Evolutionary conservation across 1,284 basidiomycete genomes (phyloP).

Genomic region (Grifola frondosa): DNA sequence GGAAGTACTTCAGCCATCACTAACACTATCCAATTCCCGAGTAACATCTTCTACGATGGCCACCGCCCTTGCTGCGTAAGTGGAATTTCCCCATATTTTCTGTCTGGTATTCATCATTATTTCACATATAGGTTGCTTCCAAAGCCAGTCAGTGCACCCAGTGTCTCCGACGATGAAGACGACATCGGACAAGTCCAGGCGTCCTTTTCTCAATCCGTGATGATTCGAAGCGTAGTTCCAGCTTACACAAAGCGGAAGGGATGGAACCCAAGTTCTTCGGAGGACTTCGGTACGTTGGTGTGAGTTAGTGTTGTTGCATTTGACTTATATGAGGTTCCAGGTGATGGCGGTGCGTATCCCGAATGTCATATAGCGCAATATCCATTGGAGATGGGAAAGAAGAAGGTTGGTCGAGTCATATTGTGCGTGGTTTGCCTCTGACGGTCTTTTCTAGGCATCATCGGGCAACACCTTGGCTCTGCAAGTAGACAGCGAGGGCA

Average conservation of each 20-base stretch:
- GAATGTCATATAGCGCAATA: slow-evolving; percentile 98
- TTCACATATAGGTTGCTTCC: slow-evolving; percentile 56
- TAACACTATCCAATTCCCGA: not conserved
- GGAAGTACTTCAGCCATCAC: no score
- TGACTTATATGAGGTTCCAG: slow-evolving; percentile 35
- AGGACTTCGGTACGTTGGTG: slow-evolving; percentile 74
- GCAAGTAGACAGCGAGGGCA: slow-evolving; percentile 95
- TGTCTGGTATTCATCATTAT: not conserved
- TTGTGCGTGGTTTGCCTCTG: not conserved
- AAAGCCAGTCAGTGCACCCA: slow-evolving; percentile 56
- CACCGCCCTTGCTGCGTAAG: slow-evolving; percentile 38
- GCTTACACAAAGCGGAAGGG: slow-evolving; percentile 83
- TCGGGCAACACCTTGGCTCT: slow-evolving; percentile 93
- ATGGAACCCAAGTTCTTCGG: slow-evolving; percentile 83
- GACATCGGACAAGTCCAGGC: slow-evolving; percentile 34
- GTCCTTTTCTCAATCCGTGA: slow-evolving; percentile 42
- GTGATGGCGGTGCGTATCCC: slow-evolving; percentile 93
- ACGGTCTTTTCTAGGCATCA: slow-evolving; percentile 55
- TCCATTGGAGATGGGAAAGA: slow-evolving; percentile 92
- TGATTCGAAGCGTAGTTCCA: slow-evolving; percentile 59
- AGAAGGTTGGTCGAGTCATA: slow-evolving; percentile 62
- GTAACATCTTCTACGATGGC: slow-evolving; percentile 30
- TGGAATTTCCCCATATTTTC: slow-evolving; percentile 6
- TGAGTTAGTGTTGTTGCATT: not conserved
- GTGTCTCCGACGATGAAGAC: slow-evolving; percentile 62